Evolutionary conservation across 2,329 filamentous ascomycete genomes (phyloP), one percentile per base, ranked within the genome.

Genomic region (Diplodia scrobiculata): DNA sequence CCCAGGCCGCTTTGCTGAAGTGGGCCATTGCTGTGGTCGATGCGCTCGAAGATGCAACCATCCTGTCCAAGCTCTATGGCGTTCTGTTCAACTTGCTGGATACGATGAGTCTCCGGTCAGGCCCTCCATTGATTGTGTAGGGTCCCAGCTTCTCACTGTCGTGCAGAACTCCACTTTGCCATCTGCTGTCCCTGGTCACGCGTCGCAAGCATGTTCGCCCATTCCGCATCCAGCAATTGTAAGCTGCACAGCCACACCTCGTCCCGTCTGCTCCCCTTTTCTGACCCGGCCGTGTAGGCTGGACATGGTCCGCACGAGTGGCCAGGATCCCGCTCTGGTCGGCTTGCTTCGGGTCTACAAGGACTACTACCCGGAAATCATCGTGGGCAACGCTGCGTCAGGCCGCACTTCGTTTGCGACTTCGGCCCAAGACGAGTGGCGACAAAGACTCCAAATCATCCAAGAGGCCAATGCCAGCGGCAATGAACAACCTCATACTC

Each of bases 281-380:
- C 62, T 65, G 21, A 65, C 25, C 50, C 11, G 17, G 13, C 36
- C 67, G 68, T 48, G 19, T 62, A 79, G 77, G 5, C 81, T 84
- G 72, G 82, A 84, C 67, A 71, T 84, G 21, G 78, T 82, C 51
- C 79, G 78, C 47, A 77, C 76, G 69, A 75, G 80, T 17, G 80
- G 80, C 19, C 89, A 90, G 72, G 92, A 96, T 66, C 89, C 89
- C 58, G 84, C 87, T 62, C 80, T 96, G 41, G 83, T 90, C 45
- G 90, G 90, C 2, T 81, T 96, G 19, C 80, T 96, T 59, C 86
- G 89, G 65, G 87, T 94, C n/a, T 96, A 89, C 80, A 95, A 95
- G 74, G 91, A 94, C 74, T 96, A 94, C 76, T 96, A 94, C 72
- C 91, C 92, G 0, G 91, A 96, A 74, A 91, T 96, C 65, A 91